These are phyloP conservation scores for Fraxinus excelsior DNA, from an alignment of 257 asterid species.

Conservation along the genomic window DNA sequence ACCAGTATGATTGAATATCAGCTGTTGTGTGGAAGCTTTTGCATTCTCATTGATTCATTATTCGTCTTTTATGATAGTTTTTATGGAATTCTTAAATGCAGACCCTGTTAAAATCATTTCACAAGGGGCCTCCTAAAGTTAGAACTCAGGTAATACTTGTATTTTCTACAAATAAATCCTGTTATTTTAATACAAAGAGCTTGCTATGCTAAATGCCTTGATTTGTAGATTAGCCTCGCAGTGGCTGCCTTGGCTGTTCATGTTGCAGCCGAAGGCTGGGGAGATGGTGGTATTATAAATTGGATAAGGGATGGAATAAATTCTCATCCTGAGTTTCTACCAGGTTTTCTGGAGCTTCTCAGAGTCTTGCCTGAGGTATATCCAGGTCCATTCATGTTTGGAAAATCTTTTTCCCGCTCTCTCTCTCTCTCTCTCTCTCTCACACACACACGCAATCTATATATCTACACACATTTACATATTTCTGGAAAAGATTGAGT, in stretches of 20 bases:
- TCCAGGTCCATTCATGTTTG: slow-evolving; percentile 15
- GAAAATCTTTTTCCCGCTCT: background rate
- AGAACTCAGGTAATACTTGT: slow-evolving; percentile 81
- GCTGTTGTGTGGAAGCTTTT: slow-evolving; percentile 3
- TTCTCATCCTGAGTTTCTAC: slow-evolving; percentile 81
- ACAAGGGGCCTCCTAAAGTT: slow-evolving; percentile 91
- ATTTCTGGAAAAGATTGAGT: slow-evolving; percentile 1
- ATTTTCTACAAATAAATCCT: slow-evolving; percentile 17
- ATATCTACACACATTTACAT: background rate
- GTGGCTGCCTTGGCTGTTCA: slow-evolving; percentile 99
- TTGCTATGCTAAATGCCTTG: slow-evolving; percentile 46
- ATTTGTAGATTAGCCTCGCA: slow-evolving; percentile 94
- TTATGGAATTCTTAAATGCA: slow-evolving; percentile 44
- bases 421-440: slow-evolving; percentile 14
- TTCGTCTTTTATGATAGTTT: slow-evolving; percentile 24
- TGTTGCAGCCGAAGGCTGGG: slow-evolving; percentile 93
- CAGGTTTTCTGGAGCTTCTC: slow-evolving; percentile 96
- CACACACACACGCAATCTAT: background rate
- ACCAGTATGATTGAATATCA: slow-evolving; percentile 14
- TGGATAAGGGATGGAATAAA: slow-evolving; percentile 95
- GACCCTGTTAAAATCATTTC: slow-evolving; percentile 86
- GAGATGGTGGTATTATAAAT: slow-evolving; percentile 85
- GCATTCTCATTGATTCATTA: slow-evolving; percentile 14
- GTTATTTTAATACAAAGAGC: slow-evolving; percentile 25
- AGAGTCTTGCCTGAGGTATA: slow-evolving; percentile 96